Base-by-base conservation (phyloP, 306 rosid genomes). In the Dryas drummondii region DNA sequence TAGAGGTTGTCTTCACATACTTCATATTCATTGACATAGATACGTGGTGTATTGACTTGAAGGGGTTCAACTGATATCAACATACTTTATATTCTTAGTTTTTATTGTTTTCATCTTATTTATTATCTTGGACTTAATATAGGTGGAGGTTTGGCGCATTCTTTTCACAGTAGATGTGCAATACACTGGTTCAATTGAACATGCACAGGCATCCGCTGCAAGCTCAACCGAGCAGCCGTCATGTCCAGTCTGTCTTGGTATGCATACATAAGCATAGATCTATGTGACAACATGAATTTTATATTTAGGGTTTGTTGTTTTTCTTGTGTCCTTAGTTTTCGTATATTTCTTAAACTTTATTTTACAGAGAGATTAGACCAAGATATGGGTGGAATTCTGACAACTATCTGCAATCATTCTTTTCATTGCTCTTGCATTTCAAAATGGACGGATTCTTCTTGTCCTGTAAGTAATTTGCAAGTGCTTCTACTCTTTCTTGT, bases 361-460 rank as follows among this genome's bases (percentile, higher is more conserved):
- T 8, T 32, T 82, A 79, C 89, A 94, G 98, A 94, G 84, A 87
- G 93, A 61, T 77, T 94, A 74, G 98, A 94, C 85, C 97, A 90
- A 85, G 98, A 90, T 63, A 78, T 81, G 3, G 32, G 91, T 80
- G 97, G 98, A 81, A 94, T 91, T 70, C 98, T 94, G 60, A 94
- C 97, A 9, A 94, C 97, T 52, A 94, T 94, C 64, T 94, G 98
- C 88, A 94, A 94, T 74, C 98, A 94, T 84, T 94, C 98, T 79
- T 94, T 94, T 77, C 98, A 94, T 63, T 87, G 93, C 75, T 94
- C 98, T 2, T 91, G 98, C 69, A 94, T 94, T 81, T 94, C 98
- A 66, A 94, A 90, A 81, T 91, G 96, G 96, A 87, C 93, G 0
- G 97, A 94, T 86, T 90, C 96, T 68, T 94, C 98, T 79, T 94